phyloP scores from a whole-genome alignment of 257 asterid genomes.

The Przewalskia tangutica region DNA sequence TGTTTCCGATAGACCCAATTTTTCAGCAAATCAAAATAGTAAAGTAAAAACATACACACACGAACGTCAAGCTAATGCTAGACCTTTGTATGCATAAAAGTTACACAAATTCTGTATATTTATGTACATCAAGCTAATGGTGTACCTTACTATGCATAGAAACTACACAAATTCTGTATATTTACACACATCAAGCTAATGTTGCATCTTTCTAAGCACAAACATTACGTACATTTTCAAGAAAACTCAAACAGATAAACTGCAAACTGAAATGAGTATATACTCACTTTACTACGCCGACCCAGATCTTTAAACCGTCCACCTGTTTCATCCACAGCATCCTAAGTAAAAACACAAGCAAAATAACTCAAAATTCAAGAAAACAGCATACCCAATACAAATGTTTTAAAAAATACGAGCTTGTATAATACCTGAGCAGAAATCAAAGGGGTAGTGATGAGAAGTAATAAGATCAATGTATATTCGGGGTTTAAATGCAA shows the following conservation, averaged over 20 bases:
- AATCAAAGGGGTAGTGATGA: conserved; percentile 1
- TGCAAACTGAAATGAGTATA: background rate
- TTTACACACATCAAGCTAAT: background rate
- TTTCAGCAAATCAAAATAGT: background rate
- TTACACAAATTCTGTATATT: background rate
- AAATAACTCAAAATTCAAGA: background rate
- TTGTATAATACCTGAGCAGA: conserved; percentile 19
- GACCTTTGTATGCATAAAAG: background rate
- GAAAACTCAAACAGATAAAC: background rate
- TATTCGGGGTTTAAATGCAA: background rate
- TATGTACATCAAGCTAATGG: background rate
- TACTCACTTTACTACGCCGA: conserved; percentile 63
- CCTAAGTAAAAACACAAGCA: background rate
- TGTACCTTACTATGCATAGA: background rate
- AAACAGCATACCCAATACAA: background rate
- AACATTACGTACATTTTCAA: background rate
- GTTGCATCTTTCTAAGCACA: background rate
- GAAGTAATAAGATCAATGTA: background rate
- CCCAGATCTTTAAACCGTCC: conserved; percentile 45
- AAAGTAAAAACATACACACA: background rate
- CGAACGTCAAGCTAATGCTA: background rate
- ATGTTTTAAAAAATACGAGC: background rate
- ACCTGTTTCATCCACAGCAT: conserved; percentile 27
- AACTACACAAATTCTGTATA: background rate
- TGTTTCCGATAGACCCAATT: no score